Evolutionary conservation across 768 basidiomycete species (phyloP).

Genomic region (Suillus fuscotomentosus): DNA sequence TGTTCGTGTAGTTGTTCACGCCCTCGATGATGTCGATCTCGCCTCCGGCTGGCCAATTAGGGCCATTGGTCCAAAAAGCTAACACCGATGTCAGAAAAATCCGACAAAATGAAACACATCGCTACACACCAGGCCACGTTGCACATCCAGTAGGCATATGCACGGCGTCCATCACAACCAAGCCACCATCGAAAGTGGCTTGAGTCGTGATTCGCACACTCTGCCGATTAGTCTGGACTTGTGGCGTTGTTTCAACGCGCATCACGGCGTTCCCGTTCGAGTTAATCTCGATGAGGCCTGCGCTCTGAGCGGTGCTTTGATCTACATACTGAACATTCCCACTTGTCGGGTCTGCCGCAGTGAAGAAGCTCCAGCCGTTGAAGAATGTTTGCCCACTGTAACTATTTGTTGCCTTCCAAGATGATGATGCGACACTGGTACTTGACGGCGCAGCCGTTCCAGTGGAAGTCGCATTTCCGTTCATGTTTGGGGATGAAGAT

Average conservation of each 20-base stretch:
- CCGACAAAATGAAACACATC: not conserved
- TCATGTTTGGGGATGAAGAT: constrained; percentile 21
- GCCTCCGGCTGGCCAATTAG: constrained; percentile 47
- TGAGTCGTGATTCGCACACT: constrained; percentile 77
- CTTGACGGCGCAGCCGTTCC: constrained; percentile 15
- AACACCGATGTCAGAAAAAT: not conserved
- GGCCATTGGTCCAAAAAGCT: constrained; percentile 53
- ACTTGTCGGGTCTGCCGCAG: constrained; percentile 69
- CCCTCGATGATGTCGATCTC: constrained; percentile 89
- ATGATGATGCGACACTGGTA: constrained; percentile 37
- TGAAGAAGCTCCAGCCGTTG: constrained; percentile 76
- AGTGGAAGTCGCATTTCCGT: constrained; percentile 9
- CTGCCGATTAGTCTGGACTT: constrained; percentile 63
- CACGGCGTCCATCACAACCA: constrained; percentile 79
- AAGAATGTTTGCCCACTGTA: constrained; percentile 77
- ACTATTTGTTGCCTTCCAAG: constrained; percentile 58
- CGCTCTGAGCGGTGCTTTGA: constrained; percentile 54
- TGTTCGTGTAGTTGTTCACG: constrained; percentile 75
- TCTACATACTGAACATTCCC: constrained; percentile 70
- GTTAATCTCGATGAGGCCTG: constrained; percentile 67
- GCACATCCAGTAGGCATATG: constrained; percentile 93
- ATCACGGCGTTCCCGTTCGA: constrained; percentile 76
- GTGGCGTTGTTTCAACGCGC: constrained; percentile 82
- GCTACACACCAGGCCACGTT: constrained; percentile 63
- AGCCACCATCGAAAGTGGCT: constrained; percentile 55